Conservation (phyloP, 2,329 filamentous ascomycete species). For the Fusarium ramigenum region DNA sequence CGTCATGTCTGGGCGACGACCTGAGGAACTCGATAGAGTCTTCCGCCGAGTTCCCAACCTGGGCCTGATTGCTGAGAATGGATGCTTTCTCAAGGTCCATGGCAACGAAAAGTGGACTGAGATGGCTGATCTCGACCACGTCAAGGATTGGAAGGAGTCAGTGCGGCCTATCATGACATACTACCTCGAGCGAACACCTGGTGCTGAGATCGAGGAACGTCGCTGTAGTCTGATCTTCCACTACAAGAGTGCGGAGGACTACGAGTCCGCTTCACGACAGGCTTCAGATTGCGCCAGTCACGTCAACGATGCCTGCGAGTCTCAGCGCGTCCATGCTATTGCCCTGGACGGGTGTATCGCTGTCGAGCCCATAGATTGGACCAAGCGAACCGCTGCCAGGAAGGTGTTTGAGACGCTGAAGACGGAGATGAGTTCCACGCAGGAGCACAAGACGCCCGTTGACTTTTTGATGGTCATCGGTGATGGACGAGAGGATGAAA, state of each 20-base stretch:
- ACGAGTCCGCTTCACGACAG: conserved; percentile 77
- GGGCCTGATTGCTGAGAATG: conserved; percentile 93
- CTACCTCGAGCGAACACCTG: conserved; percentile 89
- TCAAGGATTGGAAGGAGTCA: conserved; percentile 82
- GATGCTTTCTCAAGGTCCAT: conserved; percentile 84
- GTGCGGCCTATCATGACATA: conserved; percentile 87
- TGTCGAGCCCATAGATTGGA: conserved; percentile 87
- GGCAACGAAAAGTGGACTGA: conserved; percentile 77
- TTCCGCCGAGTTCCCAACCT: conserved; percentile 86
- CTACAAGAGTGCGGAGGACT: conserved; percentile 84
- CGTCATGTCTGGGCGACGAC: conserved; percentile 89
- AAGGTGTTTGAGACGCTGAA: conserved; percentile 73
- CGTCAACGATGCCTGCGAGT: conserved; percentile 92
- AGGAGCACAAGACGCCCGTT: conserved; percentile 56
- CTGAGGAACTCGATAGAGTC: conserved; percentile 86
- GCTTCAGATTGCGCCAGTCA: conserved; percentile 92
- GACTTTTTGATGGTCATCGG: conserved; percentile 92
- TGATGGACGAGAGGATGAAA: conserved; percentile 92
- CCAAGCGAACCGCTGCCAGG: conserved; percentile 84
- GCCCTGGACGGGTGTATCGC: conserved; percentile 82
- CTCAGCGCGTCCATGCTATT: conserved; percentile 84
- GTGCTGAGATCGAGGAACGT: conserved; percentile 88
- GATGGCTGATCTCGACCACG: conserved; percentile 76
- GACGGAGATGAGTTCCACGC: conserved; percentile 45
- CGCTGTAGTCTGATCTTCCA: conserved; percentile 92